A percentile compares a stretch with the other conserved stretches of the same genome.
Conservation (phyloP, 1,284 basidiomycete species). For the Rhizoctonia solani region DNA sequence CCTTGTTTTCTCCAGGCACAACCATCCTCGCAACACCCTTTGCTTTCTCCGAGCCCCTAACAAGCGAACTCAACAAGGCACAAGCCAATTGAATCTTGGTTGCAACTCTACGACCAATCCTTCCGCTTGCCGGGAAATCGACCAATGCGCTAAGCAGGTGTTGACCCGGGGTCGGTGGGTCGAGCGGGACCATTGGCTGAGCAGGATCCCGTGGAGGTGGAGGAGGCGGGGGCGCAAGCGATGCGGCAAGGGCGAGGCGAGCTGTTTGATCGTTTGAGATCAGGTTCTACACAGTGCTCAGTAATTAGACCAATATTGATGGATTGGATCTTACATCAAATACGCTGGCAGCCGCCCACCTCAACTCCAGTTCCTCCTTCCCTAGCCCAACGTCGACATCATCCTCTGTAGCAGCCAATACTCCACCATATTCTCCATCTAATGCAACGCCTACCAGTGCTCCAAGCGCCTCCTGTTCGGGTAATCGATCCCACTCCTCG, state of each 20-base stretch:
- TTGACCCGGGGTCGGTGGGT: constrained; percentile 48
- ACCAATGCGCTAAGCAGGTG: constrained; percentile 54
- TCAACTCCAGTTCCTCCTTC: constrained; percentile 66
- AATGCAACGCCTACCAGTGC: constrained; percentile 59
- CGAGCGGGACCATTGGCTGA: constrained; percentile 28
- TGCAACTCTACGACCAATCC: not conserved
- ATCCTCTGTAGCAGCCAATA: constrained; percentile 50
- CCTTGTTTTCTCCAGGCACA: constrained; percentile 36
- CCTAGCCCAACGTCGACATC: constrained; percentile 47
- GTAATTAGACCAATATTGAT: not conserved
- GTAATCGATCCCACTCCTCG: constrained; percentile 82
- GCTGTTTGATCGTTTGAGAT: constrained; percentile 36
- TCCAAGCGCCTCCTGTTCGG: constrained; percentile 51
- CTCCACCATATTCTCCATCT: constrained; percentile 79
- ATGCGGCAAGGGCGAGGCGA: constrained; percentile 33
- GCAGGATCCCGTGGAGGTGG: constrained; percentile 25
- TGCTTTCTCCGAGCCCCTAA: constrained; percentile 55
- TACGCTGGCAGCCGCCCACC: constrained; percentile 64
- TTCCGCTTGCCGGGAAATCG: constrained; percentile 46
- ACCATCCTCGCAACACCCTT: constrained; percentile 56
- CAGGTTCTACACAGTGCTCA: constrained; percentile 25
- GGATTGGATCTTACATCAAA: constrained; percentile 64
- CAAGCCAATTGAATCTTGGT: constrained; percentile 46
- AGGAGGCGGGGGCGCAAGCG: constrained; percentile 17
- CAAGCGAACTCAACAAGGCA: constrained; percentile 54